phyloP scores from a whole-genome alignment of 352 stramenopile species.

The Aphanomyces euteiches region DNA sequence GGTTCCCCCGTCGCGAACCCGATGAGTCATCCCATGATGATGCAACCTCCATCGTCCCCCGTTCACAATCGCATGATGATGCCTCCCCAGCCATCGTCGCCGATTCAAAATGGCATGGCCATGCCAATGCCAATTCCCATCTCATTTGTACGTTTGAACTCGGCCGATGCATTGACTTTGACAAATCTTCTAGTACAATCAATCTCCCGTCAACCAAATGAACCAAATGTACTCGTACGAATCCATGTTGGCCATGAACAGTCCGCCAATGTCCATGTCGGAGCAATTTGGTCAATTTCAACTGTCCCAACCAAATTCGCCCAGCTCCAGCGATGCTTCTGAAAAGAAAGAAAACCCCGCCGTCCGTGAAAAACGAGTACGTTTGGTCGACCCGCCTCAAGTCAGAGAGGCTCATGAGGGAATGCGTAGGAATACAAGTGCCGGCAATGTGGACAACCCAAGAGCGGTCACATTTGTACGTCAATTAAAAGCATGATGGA shows the following conservation, averaged over 20 bases:
- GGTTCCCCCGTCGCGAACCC: no score
- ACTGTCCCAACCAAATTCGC: constrained; percentile 28
- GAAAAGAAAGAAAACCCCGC: not conserved
- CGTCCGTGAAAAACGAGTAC: constrained; percentile 25
- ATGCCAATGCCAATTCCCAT: constrained; percentile 21
- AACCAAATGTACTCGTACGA: constrained; percentile 4
- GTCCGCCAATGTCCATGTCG: constrained; percentile 24
- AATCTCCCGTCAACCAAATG: not conserved
- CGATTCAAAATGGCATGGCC: not conserved
- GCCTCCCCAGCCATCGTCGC: not conserved
- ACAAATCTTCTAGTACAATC: no score
- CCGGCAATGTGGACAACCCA: constrained; percentile 28
- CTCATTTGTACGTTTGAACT: constrained; percentile 1
- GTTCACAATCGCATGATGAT: constrained; percentile 19
- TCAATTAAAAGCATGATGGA: constrained; percentile 33
- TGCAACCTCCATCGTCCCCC: not conserved
- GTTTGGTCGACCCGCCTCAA: not conserved
- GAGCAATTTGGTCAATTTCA: constrained; percentile 18
- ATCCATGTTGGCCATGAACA: not conserved
- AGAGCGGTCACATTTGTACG: constrained; percentile 28
- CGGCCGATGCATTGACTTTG: no score
- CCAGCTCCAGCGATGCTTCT: constrained; percentile 9
- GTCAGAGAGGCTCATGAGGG: no score
- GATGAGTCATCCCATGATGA: not conserved
- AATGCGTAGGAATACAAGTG: constrained; percentile 30